Evolutionary conservation across 768 basidiomycete species (phyloP), one percentile per base, ranked within the genome.

Genomic region (Hygrocybe coccinea): DNA sequence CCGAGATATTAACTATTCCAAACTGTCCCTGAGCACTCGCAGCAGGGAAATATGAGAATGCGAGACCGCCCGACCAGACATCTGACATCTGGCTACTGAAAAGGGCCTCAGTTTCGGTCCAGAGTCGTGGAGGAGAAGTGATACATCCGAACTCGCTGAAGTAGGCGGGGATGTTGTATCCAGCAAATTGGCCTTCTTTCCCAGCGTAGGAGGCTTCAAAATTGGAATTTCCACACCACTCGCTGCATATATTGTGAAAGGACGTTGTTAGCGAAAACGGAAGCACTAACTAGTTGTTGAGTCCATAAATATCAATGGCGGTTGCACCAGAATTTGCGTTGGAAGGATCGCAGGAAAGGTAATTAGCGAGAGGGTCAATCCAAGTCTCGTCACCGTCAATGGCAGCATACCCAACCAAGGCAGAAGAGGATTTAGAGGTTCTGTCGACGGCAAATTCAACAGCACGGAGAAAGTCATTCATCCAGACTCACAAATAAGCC

Each of bases 11-110:
- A 58, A 91, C 87, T 78, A 95, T 88, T 22, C 94, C 94, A 60
- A 89, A 97, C 62, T 86, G 74, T 49, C 90, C 90, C 51, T 78
- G 74, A 7, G 76, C 81, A 60, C 85, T 86, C n/a, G 65, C 46
- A 17, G 90, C 90, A 1, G 89, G 87, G 81, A 95, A 94, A 70
- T 95, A 95, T 48, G 85, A 86, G 70, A 91, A 92, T 3, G 93
- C 92, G 52, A 95, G 61, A 51, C 90, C 93, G 58, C 94, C 94
- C 33, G 89, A 92, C 85, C 88, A 95, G 49, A 87, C 84, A 54
- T 83, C 70, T 17, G 84, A 79, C 82, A 94, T 90, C 6, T 86
- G 69, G 10, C 79, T 66, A 57, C 86, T 79, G 68, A 90, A 89
- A 24, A 95, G 76, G 24, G 86, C 82, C 46, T 69, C 76, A 12